phyloP scores from a whole-genome alignment of 306 rosid species.

The Cucumis cinereus region DNA sequence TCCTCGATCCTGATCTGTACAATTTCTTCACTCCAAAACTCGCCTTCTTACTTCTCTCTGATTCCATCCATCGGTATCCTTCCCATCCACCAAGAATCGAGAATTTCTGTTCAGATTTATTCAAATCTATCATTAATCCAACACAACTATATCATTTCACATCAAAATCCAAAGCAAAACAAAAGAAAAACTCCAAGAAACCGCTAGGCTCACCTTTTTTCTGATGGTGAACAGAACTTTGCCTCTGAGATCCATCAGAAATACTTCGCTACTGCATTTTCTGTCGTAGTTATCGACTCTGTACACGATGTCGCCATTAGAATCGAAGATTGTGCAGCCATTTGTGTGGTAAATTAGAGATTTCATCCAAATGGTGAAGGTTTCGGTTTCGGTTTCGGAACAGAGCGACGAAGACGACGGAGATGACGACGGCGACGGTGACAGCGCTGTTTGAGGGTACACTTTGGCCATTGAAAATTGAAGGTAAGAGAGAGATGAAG shows the following conservation, averaged over 20 bases:
- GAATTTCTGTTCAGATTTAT: slow-evolving; percentile 29
- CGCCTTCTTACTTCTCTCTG: slow-evolving; percentile 16
- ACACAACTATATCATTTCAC: background rate
- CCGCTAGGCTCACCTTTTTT: slow-evolving; percentile 32
- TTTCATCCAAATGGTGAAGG: slow-evolving; percentile 83
- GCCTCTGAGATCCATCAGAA: slow-evolving; percentile 78
- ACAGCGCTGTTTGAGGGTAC: slow-evolving; percentile 18
- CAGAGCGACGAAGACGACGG: background rate
- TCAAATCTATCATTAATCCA: background rate
- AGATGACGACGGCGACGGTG: background rate
- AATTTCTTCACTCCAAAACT: slow-evolving; percentile 55
- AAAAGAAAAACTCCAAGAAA: background rate
- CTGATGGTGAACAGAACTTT: slow-evolving; percentile 41
- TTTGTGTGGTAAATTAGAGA: slow-evolving; percentile 64
- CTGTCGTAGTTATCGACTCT: slow-evolving; percentile 73
- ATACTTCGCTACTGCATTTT: slow-evolving; percentile 54
- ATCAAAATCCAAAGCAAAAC: background rate
- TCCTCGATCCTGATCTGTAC: slow-evolving; percentile 13
- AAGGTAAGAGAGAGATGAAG: background rate
- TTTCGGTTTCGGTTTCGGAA: slow-evolving; percentile 41
- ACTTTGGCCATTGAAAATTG: slow-evolving; percentile 17
- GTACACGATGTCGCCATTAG: slow-evolving; percentile 54
- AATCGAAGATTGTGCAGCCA: slow-evolving; percentile 76
- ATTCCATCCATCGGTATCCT: slow-evolving; percentile 32
- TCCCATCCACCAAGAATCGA: slow-evolving; percentile 65